These are phyloP conservation scores for Lactuca saligna DNA, from an alignment of 129 eudicot species.

Conservation along the genomic window DNA sequence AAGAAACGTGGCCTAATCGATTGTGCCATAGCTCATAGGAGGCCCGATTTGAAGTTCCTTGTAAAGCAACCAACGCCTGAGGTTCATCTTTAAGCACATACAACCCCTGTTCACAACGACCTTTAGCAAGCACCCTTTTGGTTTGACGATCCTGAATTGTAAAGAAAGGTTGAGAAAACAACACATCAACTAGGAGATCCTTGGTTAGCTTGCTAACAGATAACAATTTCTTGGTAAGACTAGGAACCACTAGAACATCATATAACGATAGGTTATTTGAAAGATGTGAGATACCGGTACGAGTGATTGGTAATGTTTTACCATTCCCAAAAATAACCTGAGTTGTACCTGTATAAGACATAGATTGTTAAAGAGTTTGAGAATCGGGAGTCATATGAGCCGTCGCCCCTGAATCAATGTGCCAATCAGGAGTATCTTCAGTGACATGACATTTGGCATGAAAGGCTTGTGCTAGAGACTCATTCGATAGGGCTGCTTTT, in stretches of 20 bases:
- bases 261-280: no score
- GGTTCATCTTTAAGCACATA: neutral
- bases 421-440: neutral
- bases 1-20: neutral
- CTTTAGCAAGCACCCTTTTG: neutral
- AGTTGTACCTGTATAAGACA: neutral
- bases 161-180: neutral
- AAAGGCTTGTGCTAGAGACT: neutral
- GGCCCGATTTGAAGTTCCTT: neutral
- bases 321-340: neutral
- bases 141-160: neutral
- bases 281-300: neutral
- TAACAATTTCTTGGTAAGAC: neutral
- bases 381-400: neutral
- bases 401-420: neutral
- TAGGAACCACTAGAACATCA: neutral
- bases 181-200: neutral
- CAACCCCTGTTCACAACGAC: neutral
- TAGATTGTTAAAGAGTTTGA: neutral
- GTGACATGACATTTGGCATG: neutral
- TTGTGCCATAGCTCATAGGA: neutral
- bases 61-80: neutral
- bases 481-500: neutral
- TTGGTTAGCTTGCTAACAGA: neutral
- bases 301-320: neutral